Conservation (phyloP, 768 basidiomycete genomes). For the Panaeolus cyanescens region DNA sequence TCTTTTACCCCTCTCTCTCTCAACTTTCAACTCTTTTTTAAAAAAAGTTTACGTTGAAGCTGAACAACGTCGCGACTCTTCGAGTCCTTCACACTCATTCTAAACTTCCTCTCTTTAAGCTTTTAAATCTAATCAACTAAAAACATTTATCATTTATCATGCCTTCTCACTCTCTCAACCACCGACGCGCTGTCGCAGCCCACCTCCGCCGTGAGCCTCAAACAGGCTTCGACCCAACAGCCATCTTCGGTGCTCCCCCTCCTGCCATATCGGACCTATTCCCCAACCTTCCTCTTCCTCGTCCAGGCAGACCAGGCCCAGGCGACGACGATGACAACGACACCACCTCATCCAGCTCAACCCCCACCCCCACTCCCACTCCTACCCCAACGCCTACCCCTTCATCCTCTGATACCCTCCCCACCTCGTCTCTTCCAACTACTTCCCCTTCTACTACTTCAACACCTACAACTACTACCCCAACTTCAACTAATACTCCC, state of each 20-base stretch:
- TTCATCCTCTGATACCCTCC: neutral
- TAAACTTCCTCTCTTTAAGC: neutral
- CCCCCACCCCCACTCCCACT: conserved; percentile 8
- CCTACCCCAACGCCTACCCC: neutral
- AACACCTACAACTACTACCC: conserved; percentile 3
- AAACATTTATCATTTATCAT: too few species aligned
- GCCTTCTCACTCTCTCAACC: conserved; percentile 4
- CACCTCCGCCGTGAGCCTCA: conserved; percentile 12
- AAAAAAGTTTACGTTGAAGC: too few species aligned
- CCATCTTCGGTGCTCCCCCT: neutral
- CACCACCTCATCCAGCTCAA: neutral
- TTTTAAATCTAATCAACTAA: neutral
- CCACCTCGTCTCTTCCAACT: neutral
- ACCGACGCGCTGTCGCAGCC: conserved; percentile 17
- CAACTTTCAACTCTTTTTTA: too few species aligned
- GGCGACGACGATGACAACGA: neutral
- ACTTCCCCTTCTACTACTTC: conserved; percentile 1
- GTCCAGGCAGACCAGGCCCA: neutral
- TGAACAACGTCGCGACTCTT: neutral
- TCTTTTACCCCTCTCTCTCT: too few species aligned
- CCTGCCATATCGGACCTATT: neutral
- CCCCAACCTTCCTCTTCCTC: neutral
- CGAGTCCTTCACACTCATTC: neutral
- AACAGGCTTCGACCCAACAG: conserved; percentile 12
- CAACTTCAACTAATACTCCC: neutral